These are phyloP conservation scores for Musa troglodytarum DNA, from an alignment of 176 grass and related monocot genomes.

Conservation along the genomic window DNA sequence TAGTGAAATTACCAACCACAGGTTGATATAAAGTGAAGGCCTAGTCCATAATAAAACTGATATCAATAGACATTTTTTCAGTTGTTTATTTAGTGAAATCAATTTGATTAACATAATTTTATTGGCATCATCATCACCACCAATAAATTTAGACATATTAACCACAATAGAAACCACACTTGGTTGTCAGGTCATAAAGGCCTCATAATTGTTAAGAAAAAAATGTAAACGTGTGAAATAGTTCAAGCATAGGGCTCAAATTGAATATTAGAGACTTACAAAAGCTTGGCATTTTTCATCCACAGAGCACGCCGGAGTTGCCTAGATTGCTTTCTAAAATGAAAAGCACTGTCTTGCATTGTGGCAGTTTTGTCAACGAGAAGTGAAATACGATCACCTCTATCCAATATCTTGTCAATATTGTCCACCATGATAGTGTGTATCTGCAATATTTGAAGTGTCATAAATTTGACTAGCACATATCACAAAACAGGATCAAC, in stretches of 20 bases:
- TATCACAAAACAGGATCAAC: background rate
- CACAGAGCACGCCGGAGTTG: slow-evolving; percentile 71
- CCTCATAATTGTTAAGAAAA: background rate
- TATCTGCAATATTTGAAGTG: slow-evolving; percentile 39
- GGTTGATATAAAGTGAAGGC: too few species aligned
- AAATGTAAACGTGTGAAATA: background rate
- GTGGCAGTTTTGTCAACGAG: slow-evolving; percentile 93
- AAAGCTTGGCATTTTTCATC: slow-evolving; percentile 94
- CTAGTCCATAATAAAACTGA: too few species aligned
- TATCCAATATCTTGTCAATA: slow-evolving; percentile 92
- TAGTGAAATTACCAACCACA: too few species aligned
- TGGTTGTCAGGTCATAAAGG: too few species aligned
- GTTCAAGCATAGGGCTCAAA: background rate
- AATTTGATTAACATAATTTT: too few species aligned
- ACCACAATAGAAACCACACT: too few species aligned
- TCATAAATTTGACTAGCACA: background rate
- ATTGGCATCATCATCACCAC: too few species aligned
- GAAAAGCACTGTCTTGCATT: slow-evolving; percentile 84
- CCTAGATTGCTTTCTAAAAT: slow-evolving; percentile 86
- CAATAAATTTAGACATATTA: too few species aligned
- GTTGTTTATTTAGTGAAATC: too few species aligned
- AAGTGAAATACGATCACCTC: slow-evolving; percentile 81
- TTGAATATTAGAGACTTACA: slow-evolving; percentile 36
- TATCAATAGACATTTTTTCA: too few species aligned
- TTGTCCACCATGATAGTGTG: slow-evolving; percentile 97